phyloP scores from a whole-genome alignment of 2,329 filamentous ascomycete species.

The Keithomyces neogunnii region DNA sequence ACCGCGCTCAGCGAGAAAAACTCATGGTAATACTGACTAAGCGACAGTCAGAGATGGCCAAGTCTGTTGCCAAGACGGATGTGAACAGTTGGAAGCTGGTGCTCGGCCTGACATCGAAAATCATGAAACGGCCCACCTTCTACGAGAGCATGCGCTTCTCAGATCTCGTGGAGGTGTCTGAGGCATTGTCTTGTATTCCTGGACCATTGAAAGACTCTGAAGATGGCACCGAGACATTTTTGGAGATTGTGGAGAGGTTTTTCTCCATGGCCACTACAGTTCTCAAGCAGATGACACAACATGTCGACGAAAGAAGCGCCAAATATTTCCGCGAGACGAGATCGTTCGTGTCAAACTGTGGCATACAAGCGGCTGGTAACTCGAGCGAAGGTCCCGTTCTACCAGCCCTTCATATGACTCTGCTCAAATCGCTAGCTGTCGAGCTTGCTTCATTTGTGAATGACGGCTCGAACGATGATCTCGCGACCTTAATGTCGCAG shows the following conservation, averaged over 20 bases:
- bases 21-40: conserved; percentile 28
- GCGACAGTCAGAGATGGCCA: conserved; percentile 15
- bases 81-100: conserved; percentile 26
- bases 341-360: conserved; percentile 17
- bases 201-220: conserved; percentile 14
- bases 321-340: conserved; percentile 27
- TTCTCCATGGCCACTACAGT: conserved; percentile 21
- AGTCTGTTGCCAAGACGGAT: conserved; percentile 16
- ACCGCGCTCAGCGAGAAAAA: conserved; percentile 33
- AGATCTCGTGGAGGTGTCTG: conserved; percentile 25
- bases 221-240: conserved; percentile 15
- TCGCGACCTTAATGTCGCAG: conserved; percentile 15
- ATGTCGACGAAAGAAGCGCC: conserved; percentile 32
- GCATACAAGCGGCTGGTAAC: conserved; percentile 4
- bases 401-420: conserved; percentile 24
- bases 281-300: conserved; percentile 35
- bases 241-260: conserved; percentile 26
- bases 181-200: conserved; percentile 20
- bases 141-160: conserved; percentile 37
- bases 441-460: conserved; percentile 20
- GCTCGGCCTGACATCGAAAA: conserved; percentile 37
- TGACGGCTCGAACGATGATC: conserved; percentile 14
- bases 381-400: conserved; percentile 5
- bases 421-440: conserved; percentile 25
- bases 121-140: conserved; percentile 43